These are phyloP conservation scores for Lipomyces yarrowii DNA, from an alignment of 1,139 yeast species.

Conservation along the genomic window DNA sequence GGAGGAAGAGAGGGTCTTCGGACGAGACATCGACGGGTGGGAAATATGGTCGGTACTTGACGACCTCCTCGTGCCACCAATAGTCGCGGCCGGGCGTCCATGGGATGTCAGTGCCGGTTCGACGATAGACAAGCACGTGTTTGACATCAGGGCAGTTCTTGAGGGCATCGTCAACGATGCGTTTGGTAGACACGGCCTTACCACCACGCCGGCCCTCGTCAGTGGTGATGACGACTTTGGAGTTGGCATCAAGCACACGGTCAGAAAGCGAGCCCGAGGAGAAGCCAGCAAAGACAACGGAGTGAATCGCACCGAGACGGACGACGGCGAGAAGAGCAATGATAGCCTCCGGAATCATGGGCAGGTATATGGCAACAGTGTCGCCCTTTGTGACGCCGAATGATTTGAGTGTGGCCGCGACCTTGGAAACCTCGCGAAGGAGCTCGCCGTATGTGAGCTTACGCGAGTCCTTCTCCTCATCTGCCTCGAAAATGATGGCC, in stretches of 20 bases:
- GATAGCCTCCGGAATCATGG: conserved; percentile 96
- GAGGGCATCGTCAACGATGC: conserved; percentile 92
- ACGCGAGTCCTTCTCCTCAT: conserved; percentile 73
- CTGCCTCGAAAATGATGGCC: conserved; percentile 94
- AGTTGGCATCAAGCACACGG: conserved; percentile 85
- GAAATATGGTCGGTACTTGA: conserved; percentile 77
- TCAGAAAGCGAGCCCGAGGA: conserved; percentile 91
- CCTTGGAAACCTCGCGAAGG: conserved; percentile 80
- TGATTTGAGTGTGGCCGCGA: conserved; percentile 80
- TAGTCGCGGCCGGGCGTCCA: conserved; percentile 84
- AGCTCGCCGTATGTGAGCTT: conserved; percentile 83
- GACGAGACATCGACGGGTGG: conserved; percentile 88
- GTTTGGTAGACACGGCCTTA: conserved; percentile 84
- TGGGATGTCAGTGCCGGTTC: conserved; percentile 75
- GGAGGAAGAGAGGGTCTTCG: conserved; percentile 91
- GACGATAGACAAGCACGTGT: conserved; percentile 80
- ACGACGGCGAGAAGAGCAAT: conserved; percentile 93
- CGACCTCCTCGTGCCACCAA: conserved; percentile 90
- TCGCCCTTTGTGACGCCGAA: conserved; percentile 96
- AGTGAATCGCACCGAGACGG: conserved; percentile 94
- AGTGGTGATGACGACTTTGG: conserved; percentile 88
- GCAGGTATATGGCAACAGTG: conserved; percentile 93
- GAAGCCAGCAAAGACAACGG: conserved; percentile 96
- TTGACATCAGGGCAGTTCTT: conserved; percentile 75
- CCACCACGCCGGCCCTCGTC: conserved; percentile 98